Conservation (phyloP, 169 alveolate genomes). For the Plasmodium chabaudi region DNA sequence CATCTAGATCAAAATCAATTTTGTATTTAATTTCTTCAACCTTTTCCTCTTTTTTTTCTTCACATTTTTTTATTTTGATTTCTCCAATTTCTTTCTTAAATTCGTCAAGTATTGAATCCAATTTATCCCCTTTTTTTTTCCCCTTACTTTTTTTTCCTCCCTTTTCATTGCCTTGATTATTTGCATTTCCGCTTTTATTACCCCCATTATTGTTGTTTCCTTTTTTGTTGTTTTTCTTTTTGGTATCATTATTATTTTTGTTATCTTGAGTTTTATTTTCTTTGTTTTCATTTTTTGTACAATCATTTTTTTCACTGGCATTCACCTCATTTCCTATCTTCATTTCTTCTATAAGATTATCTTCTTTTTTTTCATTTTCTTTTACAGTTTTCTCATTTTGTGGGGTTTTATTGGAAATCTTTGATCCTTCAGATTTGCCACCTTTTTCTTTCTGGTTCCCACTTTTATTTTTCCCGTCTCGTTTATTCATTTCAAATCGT, state of each 20-base stretch:
- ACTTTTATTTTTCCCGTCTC: conserved; percentile 7
- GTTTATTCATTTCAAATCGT: not conserved
- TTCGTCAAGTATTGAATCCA: conserved; percentile 54
- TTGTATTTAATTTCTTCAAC: not conserved
- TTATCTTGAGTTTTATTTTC: not conserved
- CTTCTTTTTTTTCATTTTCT: not conserved
- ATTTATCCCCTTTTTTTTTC: conserved; percentile 50
- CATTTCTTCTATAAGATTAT: conserved; percentile 5
- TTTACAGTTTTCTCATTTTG: not conserved
- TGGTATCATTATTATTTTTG: not conserved
- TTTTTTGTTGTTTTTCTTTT: not conserved
- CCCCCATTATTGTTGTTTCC: not conserved
- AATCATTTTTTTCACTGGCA: not conserved
- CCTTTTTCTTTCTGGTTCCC: not conserved
- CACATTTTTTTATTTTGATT: conserved; percentile 16
- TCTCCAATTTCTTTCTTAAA: conserved; percentile 51
- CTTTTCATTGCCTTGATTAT: not conserved
- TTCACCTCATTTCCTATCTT: conserved; percentile 10
- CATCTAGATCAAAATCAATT: conserved; percentile 24
- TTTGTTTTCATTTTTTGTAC: not conserved
- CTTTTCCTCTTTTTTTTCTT: conserved; percentile 31
- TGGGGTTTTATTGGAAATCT: not conserved
- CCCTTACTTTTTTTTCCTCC: conserved; percentile 24
- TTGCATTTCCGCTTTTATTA: not conserved
- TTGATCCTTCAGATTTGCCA: not conserved